Base-by-base conservation (phyloP, 352 stramenopile genomes). In the Blastocystis sp. region DNA sequence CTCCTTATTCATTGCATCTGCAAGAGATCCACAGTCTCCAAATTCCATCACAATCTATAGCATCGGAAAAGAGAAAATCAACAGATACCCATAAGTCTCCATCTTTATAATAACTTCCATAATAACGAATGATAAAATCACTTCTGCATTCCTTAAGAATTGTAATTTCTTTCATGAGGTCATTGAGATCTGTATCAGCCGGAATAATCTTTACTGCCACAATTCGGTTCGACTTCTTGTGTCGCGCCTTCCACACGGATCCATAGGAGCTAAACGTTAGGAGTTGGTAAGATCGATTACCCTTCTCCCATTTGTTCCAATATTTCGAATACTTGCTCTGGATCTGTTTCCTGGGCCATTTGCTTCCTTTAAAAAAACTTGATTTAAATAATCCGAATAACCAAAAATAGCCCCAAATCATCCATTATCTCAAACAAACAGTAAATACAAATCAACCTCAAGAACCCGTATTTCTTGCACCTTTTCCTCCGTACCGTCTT, bases 111-210 rank as follows among this genome's bases (percentile, higher is more conserved):
- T 90, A 91, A 26, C 64, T 79, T 5, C 85, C 90, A 62, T 88
- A 87, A 62, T 91, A 91, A 26, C 59, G 59, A 37, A 91, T 88
- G 26, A 91, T 73, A 54, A 79, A 91, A 39, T 79, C 55, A 53
- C 90, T 91, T 24, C 85, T 87, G 65, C 90, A 91, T n/a, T 91
- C 54, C 55, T 91, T 91, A 13, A 91, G 53, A 66, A 91, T 91
- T 4, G 90, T 53, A 30, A 91, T 91, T 53, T 91, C 90, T 73
- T 89, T 89, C 63, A 89, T 76, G 2, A 89, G 50, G 26, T 89
- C 78, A 24, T 89, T 76, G 5, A 87, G 45, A 47, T 90, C 65
- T 2, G 75, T 69, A 37, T 90, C 81, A 9, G 65, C 81, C 11
- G 73, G 59, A 76, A 90, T 90, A 39, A 90, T 90, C 65, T 90